phyloP scores from a whole-genome alignment of 768 basidiomycete species.

The Auriculariales sp. region DNA sequence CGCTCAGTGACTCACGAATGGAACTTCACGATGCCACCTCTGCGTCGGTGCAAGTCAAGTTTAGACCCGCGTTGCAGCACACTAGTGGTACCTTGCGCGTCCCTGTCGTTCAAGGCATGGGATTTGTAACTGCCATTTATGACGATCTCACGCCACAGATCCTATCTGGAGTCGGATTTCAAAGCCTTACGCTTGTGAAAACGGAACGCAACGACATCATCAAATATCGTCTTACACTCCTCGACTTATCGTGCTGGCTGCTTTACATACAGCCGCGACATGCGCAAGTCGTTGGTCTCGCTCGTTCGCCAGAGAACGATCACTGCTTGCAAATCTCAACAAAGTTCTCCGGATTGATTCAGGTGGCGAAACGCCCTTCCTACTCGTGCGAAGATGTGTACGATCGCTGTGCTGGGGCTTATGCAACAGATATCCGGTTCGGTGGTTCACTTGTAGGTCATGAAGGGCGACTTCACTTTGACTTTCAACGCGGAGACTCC shows the following conservation, averaged over 20 bases:
- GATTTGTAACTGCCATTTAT: constrained; percentile 2
- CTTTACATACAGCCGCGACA: neutral
- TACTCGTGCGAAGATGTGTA: neutral
- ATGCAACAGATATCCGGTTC: neutral
- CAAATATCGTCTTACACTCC: neutral
- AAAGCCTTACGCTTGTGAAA: neutral
- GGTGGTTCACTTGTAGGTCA: neutral
- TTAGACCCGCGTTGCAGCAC: neutral
- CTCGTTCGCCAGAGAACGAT: neutral
- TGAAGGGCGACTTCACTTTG: neutral
- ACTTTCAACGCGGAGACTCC: neutral
- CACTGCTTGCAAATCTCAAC: neutral
- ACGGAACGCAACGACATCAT: neutral
- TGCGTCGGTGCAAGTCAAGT: neutral
- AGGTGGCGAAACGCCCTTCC: constrained; percentile 2
- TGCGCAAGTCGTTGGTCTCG: neutral
- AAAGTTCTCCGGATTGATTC: neutral
- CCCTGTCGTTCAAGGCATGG: constrained; percentile 4
- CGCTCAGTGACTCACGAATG: neutral
- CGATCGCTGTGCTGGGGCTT: constrained; percentile 2
- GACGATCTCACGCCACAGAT: neutral
- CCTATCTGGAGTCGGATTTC: constrained; percentile 1
- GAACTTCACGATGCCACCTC: neutral
- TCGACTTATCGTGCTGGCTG: constrained; percentile 1
- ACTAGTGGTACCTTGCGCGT: neutral